phyloP scores from a whole-genome alignment of 2,329 filamentous ascomycete genomes.

The Canariomyces notabilis region DNA sequence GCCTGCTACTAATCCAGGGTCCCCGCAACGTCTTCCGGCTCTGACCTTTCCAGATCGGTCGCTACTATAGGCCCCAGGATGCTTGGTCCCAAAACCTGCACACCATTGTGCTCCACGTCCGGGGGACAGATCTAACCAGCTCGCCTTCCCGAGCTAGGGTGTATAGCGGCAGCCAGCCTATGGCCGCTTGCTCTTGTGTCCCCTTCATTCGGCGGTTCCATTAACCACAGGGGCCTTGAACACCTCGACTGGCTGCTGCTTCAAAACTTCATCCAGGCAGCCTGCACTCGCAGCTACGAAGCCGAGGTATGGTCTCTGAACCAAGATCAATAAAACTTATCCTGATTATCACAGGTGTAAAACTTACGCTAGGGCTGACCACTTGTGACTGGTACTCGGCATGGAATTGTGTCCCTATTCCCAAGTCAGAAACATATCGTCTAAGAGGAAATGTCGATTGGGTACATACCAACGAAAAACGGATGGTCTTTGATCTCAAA shows the following conservation, averaged over 20 bases:
- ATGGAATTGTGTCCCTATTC: constrained; percentile 69
- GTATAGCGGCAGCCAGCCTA: too few species aligned
- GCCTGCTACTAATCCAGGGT: background rate
- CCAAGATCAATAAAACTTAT: too few species aligned
- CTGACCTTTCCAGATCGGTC: too few species aligned
- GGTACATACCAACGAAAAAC: constrained; percentile 54
- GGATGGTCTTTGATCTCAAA: constrained; percentile 72
- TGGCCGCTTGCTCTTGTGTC: background rate
- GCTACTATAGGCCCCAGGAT: too few species aligned
- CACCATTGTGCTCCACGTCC: too few species aligned
- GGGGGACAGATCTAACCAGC: too few species aligned
- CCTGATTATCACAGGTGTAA: too few species aligned
- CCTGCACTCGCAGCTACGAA: constrained; percentile 76
- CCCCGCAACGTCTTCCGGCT: background rate
- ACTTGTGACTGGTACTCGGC: constrained; percentile 61
- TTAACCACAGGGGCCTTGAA: constrained; percentile 16
- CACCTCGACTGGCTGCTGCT: constrained; percentile 23
- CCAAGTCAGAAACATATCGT: constrained; percentile 4
- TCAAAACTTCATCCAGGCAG: constrained; percentile 47
- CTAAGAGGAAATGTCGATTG: too few species aligned
- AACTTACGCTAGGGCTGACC: constrained; percentile 56
- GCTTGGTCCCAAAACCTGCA: too few species aligned
- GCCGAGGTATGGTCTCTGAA: constrained; percentile 63
- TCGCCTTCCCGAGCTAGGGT: too few species aligned
- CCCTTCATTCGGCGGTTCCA: constrained; percentile 8